Conservation (phyloP, 345 rosid genomes). For the Pistacia integerrima region DNA sequence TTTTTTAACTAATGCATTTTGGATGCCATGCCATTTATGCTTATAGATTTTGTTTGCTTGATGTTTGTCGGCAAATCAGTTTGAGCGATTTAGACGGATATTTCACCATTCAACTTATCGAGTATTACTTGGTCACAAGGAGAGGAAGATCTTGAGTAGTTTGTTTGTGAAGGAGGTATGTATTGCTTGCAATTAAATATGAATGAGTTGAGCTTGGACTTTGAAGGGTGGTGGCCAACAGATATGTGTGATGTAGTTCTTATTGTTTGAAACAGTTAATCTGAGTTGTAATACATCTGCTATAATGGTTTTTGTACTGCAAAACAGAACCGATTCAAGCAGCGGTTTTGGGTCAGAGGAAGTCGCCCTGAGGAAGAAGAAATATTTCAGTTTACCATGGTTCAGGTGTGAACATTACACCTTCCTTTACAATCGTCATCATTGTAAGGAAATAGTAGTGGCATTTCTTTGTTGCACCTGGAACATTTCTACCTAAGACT, state of each 20-base stretch:
- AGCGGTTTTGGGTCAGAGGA: constrained; percentile 88
- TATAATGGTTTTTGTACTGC: background rate
- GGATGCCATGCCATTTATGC: constrained; percentile 1
- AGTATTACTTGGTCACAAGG: constrained; percentile 85
- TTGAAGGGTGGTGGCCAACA: background rate
- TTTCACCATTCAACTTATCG: constrained; percentile 93
- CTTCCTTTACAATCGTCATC: constrained; percentile 7
- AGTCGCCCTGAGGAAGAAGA: constrained; percentile 89
- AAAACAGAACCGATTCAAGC: constrained; percentile 76
- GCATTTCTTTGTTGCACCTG: background rate
- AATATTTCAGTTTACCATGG: constrained; percentile 84
- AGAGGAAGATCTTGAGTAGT: constrained; percentile 80
- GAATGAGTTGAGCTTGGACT: background rate
- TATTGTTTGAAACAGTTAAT: background rate
- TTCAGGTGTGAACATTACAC: constrained; percentile 55
- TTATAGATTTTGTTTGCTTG: background rate
- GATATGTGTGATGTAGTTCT: background rate
- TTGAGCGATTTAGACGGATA: constrained; percentile 89
- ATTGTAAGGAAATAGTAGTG: background rate
- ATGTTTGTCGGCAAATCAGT: constrained; percentile 40
- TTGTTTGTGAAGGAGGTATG: constrained; percentile 78
- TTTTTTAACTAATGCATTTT: constrained; percentile 5
- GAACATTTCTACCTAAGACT: background rate
- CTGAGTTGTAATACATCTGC: background rate
- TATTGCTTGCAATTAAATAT: constrained; percentile 1